Evolutionary conservation across 805 yeast genomes (phyloP).

Genomic region (Naumovozyma dairenensis): DNA sequence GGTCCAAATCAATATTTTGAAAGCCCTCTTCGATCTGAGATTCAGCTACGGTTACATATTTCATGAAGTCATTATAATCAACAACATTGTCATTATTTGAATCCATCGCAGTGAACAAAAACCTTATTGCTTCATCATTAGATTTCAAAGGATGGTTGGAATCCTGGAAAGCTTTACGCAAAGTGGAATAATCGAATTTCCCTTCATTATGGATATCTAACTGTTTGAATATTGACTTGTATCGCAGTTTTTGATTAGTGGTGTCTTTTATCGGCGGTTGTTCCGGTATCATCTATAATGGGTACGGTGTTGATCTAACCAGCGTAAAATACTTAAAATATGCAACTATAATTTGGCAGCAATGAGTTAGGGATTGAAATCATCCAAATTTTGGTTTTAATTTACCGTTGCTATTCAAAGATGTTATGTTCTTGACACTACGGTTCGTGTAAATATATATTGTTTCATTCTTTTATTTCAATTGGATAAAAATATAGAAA

Average conservation of each 20-base stretch:
- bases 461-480: no score
- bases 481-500: no score
- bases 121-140: conserved; percentile 47
- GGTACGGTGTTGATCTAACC: no score
- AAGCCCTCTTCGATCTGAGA: conserved; percentile 62
- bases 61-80: conserved; percentile 57
- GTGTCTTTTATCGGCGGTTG: no score
- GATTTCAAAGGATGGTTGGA: conserved; percentile 57
- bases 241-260: conserved; percentile 32
- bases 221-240: conserved; percentile 32
- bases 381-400: no score
- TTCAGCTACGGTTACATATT: conserved; percentile 59
- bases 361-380: no score
- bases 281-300: no score
- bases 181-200: conserved; percentile 28
- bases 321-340: no score
- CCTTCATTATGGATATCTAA: conserved; percentile 36
- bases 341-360: no score
- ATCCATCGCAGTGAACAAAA: conserved; percentile 52
- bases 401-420: no score
- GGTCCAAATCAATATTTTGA: conserved; percentile 53
- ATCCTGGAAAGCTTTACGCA: conserved; percentile 32
- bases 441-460: no score
- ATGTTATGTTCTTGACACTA: no score
- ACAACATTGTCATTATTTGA: conserved; percentile 45